Base-by-base conservation (phyloP, 352 stramenopile species). In the Phytophthora syringae region DNA sequence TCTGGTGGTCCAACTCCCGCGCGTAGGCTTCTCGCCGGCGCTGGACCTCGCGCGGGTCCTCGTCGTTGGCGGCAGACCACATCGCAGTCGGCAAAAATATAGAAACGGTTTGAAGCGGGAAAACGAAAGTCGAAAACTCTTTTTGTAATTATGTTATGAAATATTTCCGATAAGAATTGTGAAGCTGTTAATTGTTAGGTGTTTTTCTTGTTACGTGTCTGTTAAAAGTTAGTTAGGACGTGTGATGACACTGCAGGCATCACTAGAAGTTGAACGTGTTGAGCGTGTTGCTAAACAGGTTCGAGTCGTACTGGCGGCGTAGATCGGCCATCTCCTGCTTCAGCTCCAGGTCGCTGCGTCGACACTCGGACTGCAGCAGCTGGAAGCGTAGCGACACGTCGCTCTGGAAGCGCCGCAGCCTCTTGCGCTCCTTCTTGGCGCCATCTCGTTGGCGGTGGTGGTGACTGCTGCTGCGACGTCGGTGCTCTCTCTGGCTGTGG, bases 1-100 rank as follows among this genome's bases (percentile, higher is more conserved):
- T 93, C 76, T 93, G 84, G 59, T 79, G 64, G 40, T 90, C 84
- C 24, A 94, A 67, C 50, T 88, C 85, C 25, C 75, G 76, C 37
- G 82, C 85, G 62, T 92, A 92, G 40, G 72, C 74, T 61, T 89
- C 75, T 64, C 83, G 80, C 71, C 84, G 77, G 16, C 76, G 73
- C 61, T 88, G 70, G 21, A 69, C 45, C 63, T 77, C 74, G 27
- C 74, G 70, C 34, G 60, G 59, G 56, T 79, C 64, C 28, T 76
- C 67, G 34, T 74, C 69, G 21, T 48, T 16, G 22, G 64, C 63
- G 25, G 59, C 64, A n/a, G 76, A 63, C n/a, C n/a, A n/a, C n/a
- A n/a, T n/a, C n/a, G n/a, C n/a, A n/a, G n/a, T n/a, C n/a, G n/a
- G n/a, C n/a, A n/a, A n/a, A n/a, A n/a, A n/a, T n/a, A n/a, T n/a